Evolutionary conservation across 768 basidiomycete species (phyloP), one percentile per base, ranked within the genome.

Genomic region (Phallus indusiatus): DNA sequence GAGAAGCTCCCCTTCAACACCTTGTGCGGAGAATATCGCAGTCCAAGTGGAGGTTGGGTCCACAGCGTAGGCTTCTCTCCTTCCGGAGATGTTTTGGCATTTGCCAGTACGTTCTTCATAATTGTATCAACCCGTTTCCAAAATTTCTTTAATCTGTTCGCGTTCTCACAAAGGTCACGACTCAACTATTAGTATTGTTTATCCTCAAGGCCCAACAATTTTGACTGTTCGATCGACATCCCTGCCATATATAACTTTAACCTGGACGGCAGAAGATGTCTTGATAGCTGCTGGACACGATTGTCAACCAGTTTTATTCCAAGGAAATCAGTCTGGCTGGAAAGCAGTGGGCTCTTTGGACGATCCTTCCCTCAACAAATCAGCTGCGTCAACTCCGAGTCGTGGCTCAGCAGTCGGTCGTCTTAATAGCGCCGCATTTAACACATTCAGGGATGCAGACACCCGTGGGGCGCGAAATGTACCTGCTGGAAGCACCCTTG

Each of bases 1-100:
- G 92, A 94, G 60, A 94, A 94, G 66, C 78, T 99, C 0, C 96
- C 96, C 0, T 98, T 98, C 79, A 95, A 94, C 70, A 97, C 96
- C 1, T 78, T 99, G 61, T 98, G 94, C 63, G 96, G 94, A 50
- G 96, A 98, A 70, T 99, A 89, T 69, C 69, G 78, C 37, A 91
- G 87, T 66, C 85, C 91, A 0, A 81, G 86, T 47, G 96, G 96
- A 46, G 96, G 96, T 11, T 99, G 96, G 96, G 94, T 99, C 1
- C 96, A 98, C 65, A 77, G 88, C 18, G 90, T 98, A 52, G 89
- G 85, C 1, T 99, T 99, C 75, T 98, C 95, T 21, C 96, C 95
- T 4, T 90, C 90, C 9, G 96, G 96, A n/a, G 89, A 98, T 65
- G 80, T 81, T 0, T 78, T 99, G 57, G 96, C 94, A 1, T 99